Conservation (phyloP, 192 early-diverging fungal genomes). For the Pilaira anomala region DNA sequence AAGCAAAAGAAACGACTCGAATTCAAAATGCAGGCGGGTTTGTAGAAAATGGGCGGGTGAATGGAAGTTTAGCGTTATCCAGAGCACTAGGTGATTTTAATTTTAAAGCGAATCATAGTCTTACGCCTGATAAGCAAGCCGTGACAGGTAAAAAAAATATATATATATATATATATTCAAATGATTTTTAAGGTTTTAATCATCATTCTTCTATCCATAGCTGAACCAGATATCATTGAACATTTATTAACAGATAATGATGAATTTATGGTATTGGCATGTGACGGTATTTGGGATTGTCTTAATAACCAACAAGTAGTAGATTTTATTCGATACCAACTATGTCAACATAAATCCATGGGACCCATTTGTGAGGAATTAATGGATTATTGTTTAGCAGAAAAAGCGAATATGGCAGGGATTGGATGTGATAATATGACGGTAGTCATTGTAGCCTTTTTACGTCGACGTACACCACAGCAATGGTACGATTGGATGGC, state of each 20-base stretch:
- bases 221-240: slow-evolving; percentile 79
- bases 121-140: slow-evolving; percentile 84
- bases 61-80: slow-evolving; percentile 95
- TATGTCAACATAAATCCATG: slow-evolving; percentile 60
- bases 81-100: slow-evolving; percentile 98
- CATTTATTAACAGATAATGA: slow-evolving; percentile 63
- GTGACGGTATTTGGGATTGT: slow-evolving; percentile 99
- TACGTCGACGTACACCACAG: slow-evolving; percentile 68
- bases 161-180: background rate
- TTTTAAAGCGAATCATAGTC: slow-evolving; percentile 83
- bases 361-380: slow-evolving; percentile 77
- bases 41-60: slow-evolving; percentile 97
- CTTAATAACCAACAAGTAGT: slow-evolving; percentile 86
- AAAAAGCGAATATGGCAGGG: slow-evolving; percentile 79
- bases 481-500: slow-evolving; percentile 67
- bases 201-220: slow-evolving; percentile 32
- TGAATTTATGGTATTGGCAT: slow-evolving; percentile 95
- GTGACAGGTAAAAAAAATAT: slow-evolving; percentile 65
- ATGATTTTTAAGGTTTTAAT: background rate
- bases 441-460: slow-evolving; percentile 83
- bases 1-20: slow-evolving; percentile 76
- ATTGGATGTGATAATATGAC: slow-evolving; percentile 99
- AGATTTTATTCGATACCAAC: slow-evolving; percentile 75
- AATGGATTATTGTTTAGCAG: slow-evolving; percentile 88
- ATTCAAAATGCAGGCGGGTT: slow-evolving; percentile 92